Percentiles rank a stretch among this genome's conserved stretches.
Conservation (phyloP, 1,139 yeast genomes). For the Suhomyces guaymorum region DNA sequence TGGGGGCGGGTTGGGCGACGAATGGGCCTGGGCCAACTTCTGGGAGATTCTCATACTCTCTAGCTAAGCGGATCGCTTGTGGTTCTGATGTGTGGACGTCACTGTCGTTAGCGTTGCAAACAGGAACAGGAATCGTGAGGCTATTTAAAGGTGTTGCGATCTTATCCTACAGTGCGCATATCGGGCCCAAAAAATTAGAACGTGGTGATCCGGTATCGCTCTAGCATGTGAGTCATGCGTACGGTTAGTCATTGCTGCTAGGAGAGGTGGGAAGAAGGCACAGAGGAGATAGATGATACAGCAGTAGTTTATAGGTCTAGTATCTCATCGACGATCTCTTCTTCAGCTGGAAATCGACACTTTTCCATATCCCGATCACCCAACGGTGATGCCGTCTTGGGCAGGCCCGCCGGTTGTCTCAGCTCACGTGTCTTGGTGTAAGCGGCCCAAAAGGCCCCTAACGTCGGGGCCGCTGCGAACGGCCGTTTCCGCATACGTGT, state of each 20-base stretch:
- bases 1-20: conserved; percentile 43
- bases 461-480: conserved; percentile 1
- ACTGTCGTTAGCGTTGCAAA: background rate
- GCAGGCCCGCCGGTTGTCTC: conserved; percentile 8
- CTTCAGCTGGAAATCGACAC: no score
- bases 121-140: background rate
- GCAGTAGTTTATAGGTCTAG: no score
- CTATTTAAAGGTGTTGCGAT: background rate
- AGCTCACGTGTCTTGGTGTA: conserved; percentile 12
- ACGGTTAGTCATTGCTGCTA: no score
- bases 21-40: conserved; percentile 51
- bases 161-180: background rate
- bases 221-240: conserved; percentile 12
- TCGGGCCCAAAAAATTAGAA: conserved; percentile 7
- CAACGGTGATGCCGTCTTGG: no score
- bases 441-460: conserved; percentile 14
- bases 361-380: no score
- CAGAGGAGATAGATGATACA: background rate
- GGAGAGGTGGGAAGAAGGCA: background rate
- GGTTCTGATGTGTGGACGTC: background rate
- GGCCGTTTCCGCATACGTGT: conserved; percentile 1
- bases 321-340: no score
- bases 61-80: background rate
- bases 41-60: conserved; percentile 55
- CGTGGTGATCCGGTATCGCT: conserved; percentile 11